Base-by-base conservation (phyloP, 805 yeast genomes). In the Ogataea neopini region DNA sequence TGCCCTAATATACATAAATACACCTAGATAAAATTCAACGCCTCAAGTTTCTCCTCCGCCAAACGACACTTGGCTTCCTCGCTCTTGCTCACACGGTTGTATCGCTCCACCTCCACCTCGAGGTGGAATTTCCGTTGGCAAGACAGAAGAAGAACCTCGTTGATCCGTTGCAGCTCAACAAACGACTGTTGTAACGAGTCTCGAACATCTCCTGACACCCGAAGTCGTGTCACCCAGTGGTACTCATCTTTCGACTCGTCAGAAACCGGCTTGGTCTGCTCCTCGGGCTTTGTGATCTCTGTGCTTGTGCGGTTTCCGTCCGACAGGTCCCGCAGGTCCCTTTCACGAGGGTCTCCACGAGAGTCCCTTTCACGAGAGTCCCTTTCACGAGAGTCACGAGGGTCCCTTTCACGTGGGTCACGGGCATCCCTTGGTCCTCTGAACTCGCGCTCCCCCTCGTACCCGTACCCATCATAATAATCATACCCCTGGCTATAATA, bases 11-110 rank as follows among this genome's bases (percentile, higher is more conserved):
- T 22, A 22, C 8, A 22, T 8, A 22, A 22, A 6, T 22, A 22
- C 25, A 22, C 23, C 51, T 53, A 74, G 43, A 71, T 53, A 49
- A 71, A 71, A 19, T 76, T 64, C 62, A 78, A 68, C 48, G 76
- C 77, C 51, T 77, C 82, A 36, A 79, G 63, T 54, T 76, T 76
- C 50, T 79, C 82, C 37, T 64, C 74, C 26, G 61, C 57, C 25
- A 66, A 42, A 19, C 56, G 52, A 20, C 60, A 52, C 28, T 59
- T 52, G 14, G 53, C 49, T 14, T 60, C 66, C 34, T 65, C 70
- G 35, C 56, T 57, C 25, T 47, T 49, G 10, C 56, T 43, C 20
- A 63, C 46, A 30, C 70, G 50, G 11, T 53, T 50, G 30, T 53
- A 54, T 39, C 59, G 54, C 33, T 57, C 57, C 36, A 59, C 62